Conservation (phyloP, 306 rosid genomes). For the Inga laurina region DNA sequence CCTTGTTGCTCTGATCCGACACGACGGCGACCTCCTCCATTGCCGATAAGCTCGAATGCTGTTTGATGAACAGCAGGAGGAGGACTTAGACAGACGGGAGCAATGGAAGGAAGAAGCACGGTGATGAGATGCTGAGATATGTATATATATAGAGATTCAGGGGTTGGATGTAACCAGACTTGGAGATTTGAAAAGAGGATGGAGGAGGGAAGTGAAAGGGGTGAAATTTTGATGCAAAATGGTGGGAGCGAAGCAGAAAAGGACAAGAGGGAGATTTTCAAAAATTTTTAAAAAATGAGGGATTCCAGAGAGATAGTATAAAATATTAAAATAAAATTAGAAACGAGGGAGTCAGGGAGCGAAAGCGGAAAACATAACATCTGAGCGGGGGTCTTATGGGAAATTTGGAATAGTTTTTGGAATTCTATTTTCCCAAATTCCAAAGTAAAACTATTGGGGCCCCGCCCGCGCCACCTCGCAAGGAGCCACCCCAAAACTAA, state of each 20-base stretch:
- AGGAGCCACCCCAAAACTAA: not conserved
- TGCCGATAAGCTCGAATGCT: not conserved
- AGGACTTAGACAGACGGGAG: not conserved
- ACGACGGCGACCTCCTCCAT: slow-evolving; percentile 12
- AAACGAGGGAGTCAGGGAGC: not conserved
- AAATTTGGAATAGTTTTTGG: no score
- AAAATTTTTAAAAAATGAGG: not conserved
- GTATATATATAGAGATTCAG: not conserved
- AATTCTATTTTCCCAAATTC: not conserved
- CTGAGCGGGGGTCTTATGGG: no score
- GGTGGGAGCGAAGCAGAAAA: not conserved
- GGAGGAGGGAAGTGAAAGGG: not conserved
- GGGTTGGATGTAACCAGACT: not conserved
- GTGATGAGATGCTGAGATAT: not conserved
- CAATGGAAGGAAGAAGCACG: not conserved
- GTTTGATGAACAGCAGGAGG: not conserved
- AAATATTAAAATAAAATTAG: no score
- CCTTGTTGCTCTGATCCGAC: slow-evolving; percentile 30
- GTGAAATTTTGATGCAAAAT: not conserved
- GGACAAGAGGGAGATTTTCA: not conserved
- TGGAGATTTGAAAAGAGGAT: not conserved
- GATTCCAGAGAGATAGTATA: no score
- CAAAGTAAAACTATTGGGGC: not conserved
- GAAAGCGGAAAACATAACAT: not conserved
- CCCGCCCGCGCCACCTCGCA: not conserved